Conservation (phyloP, 805 yeast species). For the Candida methanosorbosa region DNA sequence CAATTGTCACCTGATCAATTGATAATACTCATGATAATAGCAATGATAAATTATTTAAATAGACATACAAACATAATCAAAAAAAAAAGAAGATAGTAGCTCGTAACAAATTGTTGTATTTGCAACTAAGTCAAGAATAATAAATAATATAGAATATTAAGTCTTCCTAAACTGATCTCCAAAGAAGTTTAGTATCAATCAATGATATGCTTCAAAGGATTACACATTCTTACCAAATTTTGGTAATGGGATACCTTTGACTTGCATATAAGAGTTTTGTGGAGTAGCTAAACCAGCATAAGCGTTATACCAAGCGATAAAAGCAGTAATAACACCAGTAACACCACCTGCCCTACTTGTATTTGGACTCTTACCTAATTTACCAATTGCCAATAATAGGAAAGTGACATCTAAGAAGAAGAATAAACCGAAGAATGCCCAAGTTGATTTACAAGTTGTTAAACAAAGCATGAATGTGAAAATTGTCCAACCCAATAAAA, state of each 20-base stretch:
- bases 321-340: conserved; percentile 51
- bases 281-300: conserved; percentile 59
- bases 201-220: background rate
- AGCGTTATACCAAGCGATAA: conserved; percentile 64
- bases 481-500: conserved; percentile 53
- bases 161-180: too few relatives aligned
- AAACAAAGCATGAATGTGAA: conserved; percentile 51
- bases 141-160: too few relatives aligned
- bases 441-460: conserved; percentile 49
- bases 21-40: background rate
- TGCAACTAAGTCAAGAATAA: background rate
- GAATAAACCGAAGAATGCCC: conserved; percentile 45
- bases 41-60: background rate
- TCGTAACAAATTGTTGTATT: background rate
- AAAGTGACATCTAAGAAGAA: conserved; percentile 46
- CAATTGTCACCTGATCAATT: too few relatives aligned
- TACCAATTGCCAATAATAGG: conserved; percentile 40
- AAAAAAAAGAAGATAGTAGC: background rate
- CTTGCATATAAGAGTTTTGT: conserved; percentile 52
- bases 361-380: conserved; percentile 34
- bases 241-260: conserved; percentile 23
- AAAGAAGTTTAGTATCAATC: too few relatives aligned
- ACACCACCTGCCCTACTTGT: conserved; percentile 52
- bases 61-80: background rate
- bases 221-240: conserved; percentile 12